Evolutionary conservation across 1,284 basidiomycete genomes (phyloP).

Genomic region (Takashimella tepidaria): DNA sequence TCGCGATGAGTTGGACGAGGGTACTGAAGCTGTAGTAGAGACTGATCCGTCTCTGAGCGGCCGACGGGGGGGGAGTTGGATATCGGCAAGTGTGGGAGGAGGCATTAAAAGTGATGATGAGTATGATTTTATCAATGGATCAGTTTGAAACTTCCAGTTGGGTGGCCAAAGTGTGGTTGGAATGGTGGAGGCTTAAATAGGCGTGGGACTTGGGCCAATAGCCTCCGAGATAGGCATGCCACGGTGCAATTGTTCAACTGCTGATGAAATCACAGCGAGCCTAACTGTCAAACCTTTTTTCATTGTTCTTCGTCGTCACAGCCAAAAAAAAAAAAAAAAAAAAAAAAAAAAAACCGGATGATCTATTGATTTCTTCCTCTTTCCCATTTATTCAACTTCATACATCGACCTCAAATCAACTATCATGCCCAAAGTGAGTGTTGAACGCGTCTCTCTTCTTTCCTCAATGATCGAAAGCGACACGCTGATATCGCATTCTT

Average conservation of each 20-base stretch:
- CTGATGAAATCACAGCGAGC: too few relatives aligned
- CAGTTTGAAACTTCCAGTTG: neutral
- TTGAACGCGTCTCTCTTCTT: too few relatives aligned
- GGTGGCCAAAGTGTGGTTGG: conserved; percentile 3
- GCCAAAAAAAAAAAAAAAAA: too few relatives aligned
- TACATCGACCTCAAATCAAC: conserved; percentile 3
- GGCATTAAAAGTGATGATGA: neutral
- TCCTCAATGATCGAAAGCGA: too few relatives aligned
- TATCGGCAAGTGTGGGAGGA: conserved; percentile 23
- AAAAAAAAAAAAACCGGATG: too few relatives aligned
- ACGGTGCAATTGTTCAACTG: too few relatives aligned
- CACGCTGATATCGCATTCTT: conserved; percentile 15
- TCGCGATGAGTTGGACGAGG: neutral
- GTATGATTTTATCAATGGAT: neutral
- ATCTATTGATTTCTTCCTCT: neutral
- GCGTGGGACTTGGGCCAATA: too few relatives aligned
- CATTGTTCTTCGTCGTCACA: too few relatives aligned
- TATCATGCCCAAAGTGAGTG: conserved; percentile 42
- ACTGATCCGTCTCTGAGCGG: conserved; percentile 27
- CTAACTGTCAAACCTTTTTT: too few relatives aligned
- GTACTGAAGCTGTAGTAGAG: neutral
- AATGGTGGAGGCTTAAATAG: too few relatives aligned
- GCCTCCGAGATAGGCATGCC: too few relatives aligned
- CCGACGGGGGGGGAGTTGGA: conserved; percentile 27
- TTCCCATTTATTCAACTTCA: conserved; percentile 3